phyloP scores from a whole-genome alignment of 768 basidiomycete species.

The Mycena venus region DNA sequence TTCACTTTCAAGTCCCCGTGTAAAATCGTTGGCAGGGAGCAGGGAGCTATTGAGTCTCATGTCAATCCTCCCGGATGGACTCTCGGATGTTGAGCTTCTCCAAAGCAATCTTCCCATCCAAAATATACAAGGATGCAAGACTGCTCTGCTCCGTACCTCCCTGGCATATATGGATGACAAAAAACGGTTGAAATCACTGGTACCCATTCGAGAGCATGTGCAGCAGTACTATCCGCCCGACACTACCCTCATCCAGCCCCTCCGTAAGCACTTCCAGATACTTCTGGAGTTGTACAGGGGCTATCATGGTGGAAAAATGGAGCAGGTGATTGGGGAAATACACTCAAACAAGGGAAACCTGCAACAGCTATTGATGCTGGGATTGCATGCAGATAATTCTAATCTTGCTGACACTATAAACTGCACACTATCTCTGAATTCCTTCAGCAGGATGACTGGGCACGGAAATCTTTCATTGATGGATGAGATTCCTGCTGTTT shows the following conservation, averaged over 20 bases:
- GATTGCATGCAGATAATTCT: background rate
- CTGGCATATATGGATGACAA: too few relatives aligned
- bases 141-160: too few relatives aligned
- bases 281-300: background rate
- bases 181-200: too few relatives aligned
- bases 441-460: background rate
- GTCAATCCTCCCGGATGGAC: background rate
- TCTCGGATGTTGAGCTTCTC: background rate
- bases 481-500: background rate
- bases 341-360: background rate
- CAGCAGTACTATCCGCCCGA: background rate
- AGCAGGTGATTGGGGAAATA: background rate
- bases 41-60: background rate
- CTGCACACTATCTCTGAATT: background rate
- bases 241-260: background rate
- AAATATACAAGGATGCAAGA: background rate
- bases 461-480: background rate
- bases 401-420: background rate
- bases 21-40: background rate
- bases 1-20: background rate
- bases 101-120: background rate
- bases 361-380: background rate
- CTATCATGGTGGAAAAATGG: background rate
- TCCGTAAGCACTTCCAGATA: background rate
- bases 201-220: too few relatives aligned